Base-by-base conservation (phyloP, 1,139 yeast species). In the Geotrichum bryndzae region DNA sequence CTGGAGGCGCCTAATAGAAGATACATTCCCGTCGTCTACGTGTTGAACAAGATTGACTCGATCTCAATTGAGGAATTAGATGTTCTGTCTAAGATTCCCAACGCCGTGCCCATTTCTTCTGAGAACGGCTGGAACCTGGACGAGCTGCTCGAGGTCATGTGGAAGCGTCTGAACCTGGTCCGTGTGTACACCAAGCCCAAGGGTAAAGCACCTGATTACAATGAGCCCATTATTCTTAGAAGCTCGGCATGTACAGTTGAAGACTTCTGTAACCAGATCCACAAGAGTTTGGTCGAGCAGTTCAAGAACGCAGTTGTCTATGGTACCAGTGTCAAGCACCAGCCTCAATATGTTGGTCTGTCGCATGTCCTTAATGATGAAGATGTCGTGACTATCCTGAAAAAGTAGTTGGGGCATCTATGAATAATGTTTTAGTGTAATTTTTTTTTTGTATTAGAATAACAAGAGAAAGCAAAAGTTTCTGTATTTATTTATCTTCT, bases 111-210 rank as follows among this genome's bases (percentile, higher is more conserved):
- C 53, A 92, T 94, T 65, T 90, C 97, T 7, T 88, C 97, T 6
- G 98, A 96, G 65, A 84, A 88, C 72, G 96, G 95, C 66, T 94
- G 99, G 99, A 94, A 94, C 73, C 80, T 95, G 72, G 99, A 94
- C 74, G 98, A 92, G 76, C 81, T 94, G 68, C 80, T 94, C 67
- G 96, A 92, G 72, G 81, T 85, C 73, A 95, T 94, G 97, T 94
- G 99, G 99, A 87, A 85, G 58, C 84, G 87, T 71, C 82, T 94
- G 70, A 86, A 89, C 68, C 80, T 94, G 74, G 98, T 92, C 25
- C 84, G 99, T 72, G 97, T 94, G 18, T 94, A 92, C 77, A 94
- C 99, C 10, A 94, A 94, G 73, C 99, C 99, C 58, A 94, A 91
- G 80, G 99, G 99, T 38, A 84, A 81, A 68, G 80, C 87, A 69